A percentile compares a stretch with the other conserved stretches of the same genome.
These are phyloP conservation scores for Talaromyces funiculosus DNA, from an alignment of 2,329 filamentous ascomycete species.

Conservation along the genomic window DNA sequence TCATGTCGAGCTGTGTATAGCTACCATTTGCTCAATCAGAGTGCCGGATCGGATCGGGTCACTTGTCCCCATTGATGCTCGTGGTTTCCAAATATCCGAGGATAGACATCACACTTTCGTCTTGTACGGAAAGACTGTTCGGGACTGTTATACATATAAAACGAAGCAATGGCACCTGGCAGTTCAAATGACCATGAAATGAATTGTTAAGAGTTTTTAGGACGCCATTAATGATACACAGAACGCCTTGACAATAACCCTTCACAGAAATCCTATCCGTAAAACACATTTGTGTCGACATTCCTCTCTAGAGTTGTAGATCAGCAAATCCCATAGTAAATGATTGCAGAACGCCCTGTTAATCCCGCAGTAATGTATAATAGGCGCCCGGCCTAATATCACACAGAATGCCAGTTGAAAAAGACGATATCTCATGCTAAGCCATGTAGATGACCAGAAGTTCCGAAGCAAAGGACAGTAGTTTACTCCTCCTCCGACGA, in stretches of 20 bases:
- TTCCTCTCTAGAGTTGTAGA: neutral
- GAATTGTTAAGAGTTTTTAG: neutral
- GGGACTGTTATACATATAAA: neutral
- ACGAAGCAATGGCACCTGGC: neutral
- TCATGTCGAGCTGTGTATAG: neutral
- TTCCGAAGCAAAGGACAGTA: neutral
- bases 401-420: neutral
- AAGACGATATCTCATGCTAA: neutral
- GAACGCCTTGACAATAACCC: neutral
- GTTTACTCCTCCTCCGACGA: slow-evolving; percentile 63
- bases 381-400: neutral
- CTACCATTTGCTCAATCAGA: neutral
- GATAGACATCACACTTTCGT: neutral
- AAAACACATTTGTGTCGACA: neutral
- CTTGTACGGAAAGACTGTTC: neutral
- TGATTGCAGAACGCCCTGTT: neutral
- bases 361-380: neutral
- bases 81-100: neutral
- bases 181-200: neutral
- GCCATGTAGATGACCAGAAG: neutral
- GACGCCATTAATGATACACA: slow-evolving; percentile 3
- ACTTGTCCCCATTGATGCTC: neutral
- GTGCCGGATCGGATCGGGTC: slow-evolving; percentile 12
- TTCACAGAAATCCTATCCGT: neutral
- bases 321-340: neutral